These are phyloP conservation scores for Rhododendron kiyosumense DNA, from an alignment of 148 eudicot species.

Conservation along the genomic window DNA sequence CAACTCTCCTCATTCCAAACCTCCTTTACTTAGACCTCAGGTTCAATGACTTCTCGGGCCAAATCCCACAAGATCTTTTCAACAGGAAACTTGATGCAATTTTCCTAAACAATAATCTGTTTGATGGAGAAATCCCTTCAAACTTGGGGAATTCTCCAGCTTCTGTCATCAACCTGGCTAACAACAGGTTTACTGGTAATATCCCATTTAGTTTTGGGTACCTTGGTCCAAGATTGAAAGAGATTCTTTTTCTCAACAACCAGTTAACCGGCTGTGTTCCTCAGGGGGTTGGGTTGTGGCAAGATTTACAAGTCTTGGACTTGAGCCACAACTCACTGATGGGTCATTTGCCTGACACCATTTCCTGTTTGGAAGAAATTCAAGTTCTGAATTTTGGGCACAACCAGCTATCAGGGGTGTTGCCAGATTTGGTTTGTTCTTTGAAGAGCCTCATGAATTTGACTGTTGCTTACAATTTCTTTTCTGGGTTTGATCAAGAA, in stretches of 20 bases:
- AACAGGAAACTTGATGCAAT: slow-evolving; percentile 67
- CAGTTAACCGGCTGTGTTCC: slow-evolving; percentile 79
- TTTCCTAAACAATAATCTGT: slow-evolving; percentile 69
- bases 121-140: slow-evolving; percentile 51
- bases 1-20: slow-evolving; percentile 46
- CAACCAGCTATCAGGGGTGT: slow-evolving; percentile 60
- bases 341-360: slow-evolving; percentile 80
- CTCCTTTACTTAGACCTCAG: slow-evolving; percentile 69
- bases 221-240: slow-evolving; percentile 58
- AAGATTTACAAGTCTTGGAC: slow-evolving; percentile 71
- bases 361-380: slow-evolving; percentile 67
- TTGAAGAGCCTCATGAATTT: slow-evolving; percentile 54
- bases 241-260: slow-evolving; percentile 68
- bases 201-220: slow-evolving; percentile 78
- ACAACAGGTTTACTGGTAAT: slow-evolving; percentile 51
- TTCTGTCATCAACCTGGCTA: slow-evolving; percentile 76
- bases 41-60: slow-evolving; percentile 60
- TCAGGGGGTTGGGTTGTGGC: slow-evolving; percentile 64
- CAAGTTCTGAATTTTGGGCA: slow-evolving; percentile 70
- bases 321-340: slow-evolving; percentile 58
- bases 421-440: slow-evolving; percentile 72
- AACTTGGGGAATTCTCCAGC: slow-evolving; percentile 76
- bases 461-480: slow-evolving; percentile 75
- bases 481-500: slow-evolving; percentile 61
- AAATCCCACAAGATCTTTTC: slow-evolving; percentile 60